phyloP scores from a whole-genome alignment of 140 eudicot species.

The Cichorium intybus region DNA sequence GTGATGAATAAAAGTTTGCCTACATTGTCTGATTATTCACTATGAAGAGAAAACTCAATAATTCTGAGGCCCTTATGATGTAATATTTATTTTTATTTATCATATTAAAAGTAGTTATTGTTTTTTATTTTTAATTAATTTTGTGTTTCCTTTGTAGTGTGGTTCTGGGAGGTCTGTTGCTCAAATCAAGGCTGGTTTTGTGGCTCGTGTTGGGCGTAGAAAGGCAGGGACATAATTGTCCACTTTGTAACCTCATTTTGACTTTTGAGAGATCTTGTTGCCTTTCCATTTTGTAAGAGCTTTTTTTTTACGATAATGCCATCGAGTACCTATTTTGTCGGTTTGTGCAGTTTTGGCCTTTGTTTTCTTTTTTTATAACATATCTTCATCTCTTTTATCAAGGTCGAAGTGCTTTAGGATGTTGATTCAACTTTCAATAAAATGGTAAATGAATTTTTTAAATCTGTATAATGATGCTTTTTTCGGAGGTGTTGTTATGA shows the following conservation, averaged over 20 bases:
- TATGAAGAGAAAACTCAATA: conserved; percentile 9
- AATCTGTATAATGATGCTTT: no score
- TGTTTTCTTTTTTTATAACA: not conserved
- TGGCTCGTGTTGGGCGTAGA: conserved; percentile 80
- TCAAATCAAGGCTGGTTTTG: conserved; percentile 78
- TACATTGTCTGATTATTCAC: conserved; percentile 7
- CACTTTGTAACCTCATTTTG: not conserved
- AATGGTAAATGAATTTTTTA: no score
- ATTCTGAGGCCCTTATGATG: no score
- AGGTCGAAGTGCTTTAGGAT: not conserved
- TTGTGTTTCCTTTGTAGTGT: conserved; percentile 39
- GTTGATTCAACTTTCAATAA: no score
- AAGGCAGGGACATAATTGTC: conserved; percentile 66
- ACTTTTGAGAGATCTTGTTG: not conserved
- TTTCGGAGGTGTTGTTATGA: no score
- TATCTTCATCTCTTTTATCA: not conserved
- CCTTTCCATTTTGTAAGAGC: not conserved
- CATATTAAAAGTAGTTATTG: no score
- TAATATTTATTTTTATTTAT: not conserved
- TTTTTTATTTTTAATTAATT: not conserved
- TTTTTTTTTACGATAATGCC: not conserved
- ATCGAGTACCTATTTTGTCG: not conserved
- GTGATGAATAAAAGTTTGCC: conserved; percentile 12
- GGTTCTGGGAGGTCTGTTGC: conserved; percentile 83
- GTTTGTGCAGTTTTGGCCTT: not conserved